Base-by-base conservation (phyloP, 2,329 filamentous ascomycete genomes). In the Dryadomyces sulphureus region DNA sequence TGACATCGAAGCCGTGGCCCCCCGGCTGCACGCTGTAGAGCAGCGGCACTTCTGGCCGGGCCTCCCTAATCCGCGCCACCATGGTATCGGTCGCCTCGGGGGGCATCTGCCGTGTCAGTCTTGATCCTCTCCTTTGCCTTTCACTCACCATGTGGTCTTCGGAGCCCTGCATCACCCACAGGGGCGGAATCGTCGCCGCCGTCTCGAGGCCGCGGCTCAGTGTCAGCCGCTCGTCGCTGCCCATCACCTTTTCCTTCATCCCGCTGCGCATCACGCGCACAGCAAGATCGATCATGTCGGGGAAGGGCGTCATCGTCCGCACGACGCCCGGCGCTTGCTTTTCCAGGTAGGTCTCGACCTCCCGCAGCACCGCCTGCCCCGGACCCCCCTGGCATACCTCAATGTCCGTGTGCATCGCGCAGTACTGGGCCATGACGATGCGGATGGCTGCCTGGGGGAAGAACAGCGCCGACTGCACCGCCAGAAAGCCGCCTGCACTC, bases 401-500 rank as follows among this genome's bases (percentile, higher is more conserved):
- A 25, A 54, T 22, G 25, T 56, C 53, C 14, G 51, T 39, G 36
- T 42, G 51, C 22, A 52, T 38, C 14, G 36, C 48, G 32, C 49
- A 49, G 40, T 54, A 56, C 35, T 50, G 48, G 4, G 50, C 48
- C 14, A 54, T 45, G 35, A 49, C 49, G 5, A 49, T 51, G 19
- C 50, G 51, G 36, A 57, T 48, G 11, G 45, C 40, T 16, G 50
- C 52, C 3, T 45, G 34, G 11, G 52, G 50, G 21, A 52, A 49
- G 7, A 49, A 41, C 22, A 57, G 46, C 1, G 53, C 52, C 3
- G 55, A 55, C 36, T 53, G 54, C 25, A 57, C 38, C 14, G 54
- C 43, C 6, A 57, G 49, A 42, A 48, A 55, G 20, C 54, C 54
- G 38, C 55, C 55, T 0, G 54, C 54, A 21, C 51, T 54, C 22